phyloP scores from a whole-genome alignment of 495 filamentous ascomycete genomes.

The Terfezia claveryi region DNA sequence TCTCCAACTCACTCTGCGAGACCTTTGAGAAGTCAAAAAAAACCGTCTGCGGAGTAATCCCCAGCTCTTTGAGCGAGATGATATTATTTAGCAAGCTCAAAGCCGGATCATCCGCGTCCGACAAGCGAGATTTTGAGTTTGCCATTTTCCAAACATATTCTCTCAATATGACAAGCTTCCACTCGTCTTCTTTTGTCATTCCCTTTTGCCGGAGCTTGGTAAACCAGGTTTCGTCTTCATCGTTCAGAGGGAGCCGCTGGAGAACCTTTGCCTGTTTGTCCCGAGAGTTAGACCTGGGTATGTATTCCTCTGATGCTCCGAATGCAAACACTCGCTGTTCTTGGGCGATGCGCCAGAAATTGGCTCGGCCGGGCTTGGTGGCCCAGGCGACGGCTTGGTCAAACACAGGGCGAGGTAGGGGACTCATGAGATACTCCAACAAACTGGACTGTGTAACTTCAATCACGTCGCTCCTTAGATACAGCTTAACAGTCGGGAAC shows the following conservation, averaged over 20 bases:
- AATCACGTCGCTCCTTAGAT: slow-evolving; percentile 45
- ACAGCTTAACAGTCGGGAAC: slow-evolving; percentile 54
- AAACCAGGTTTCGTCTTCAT: slow-evolving; percentile 98
- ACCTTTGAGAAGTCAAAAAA: slow-evolving; percentile 59
- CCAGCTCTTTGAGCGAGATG: slow-evolving; percentile 44
- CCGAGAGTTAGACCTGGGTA: neutral
- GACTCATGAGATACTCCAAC: slow-evolving; percentile 64
- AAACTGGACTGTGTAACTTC: slow-evolving; percentile 48
- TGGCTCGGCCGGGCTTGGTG: slow-evolving; percentile 47
- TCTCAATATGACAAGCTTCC: slow-evolving; percentile 63
- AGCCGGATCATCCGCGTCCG: slow-evolving; percentile 17
- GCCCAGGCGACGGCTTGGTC: slow-evolving; percentile 80
- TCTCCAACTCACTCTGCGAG: slow-evolving; percentile 5
- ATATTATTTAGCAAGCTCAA: slow-evolving; percentile 40
- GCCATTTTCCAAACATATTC: slow-evolving; percentile 86
- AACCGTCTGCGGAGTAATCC: slow-evolving; percentile 63
- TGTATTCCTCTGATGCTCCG: slow-evolving; percentile 20
- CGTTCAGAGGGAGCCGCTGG: slow-evolving; percentile 42
- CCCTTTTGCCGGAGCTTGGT: slow-evolving; percentile 58
- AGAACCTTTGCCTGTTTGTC: slow-evolving; percentile 22
- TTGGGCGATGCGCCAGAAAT: slow-evolving; percentile 65
- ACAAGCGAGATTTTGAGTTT: slow-evolving; percentile 40
- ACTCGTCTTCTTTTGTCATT: slow-evolving; percentile 64
- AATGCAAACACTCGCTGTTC: slow-evolving; percentile 45
- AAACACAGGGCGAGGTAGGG: slow-evolving; percentile 46